Base-by-base conservation (phyloP, 345 rosid species). In the Populus deltoides region DNA sequence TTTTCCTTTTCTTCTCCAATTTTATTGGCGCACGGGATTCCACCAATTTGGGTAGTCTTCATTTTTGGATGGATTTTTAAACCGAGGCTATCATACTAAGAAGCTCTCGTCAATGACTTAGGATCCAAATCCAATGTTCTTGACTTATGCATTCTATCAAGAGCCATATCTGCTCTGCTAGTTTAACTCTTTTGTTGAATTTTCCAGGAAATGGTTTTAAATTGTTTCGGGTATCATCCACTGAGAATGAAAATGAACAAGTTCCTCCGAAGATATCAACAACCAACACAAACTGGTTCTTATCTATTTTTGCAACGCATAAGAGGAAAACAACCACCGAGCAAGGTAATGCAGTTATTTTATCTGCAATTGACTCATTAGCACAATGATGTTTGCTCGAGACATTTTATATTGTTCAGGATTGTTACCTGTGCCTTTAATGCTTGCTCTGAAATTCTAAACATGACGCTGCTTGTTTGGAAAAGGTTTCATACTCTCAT, bases 131-230 rank as follows among this genome's bases (percentile, higher is more conserved):
- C 35, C 25, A 51, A 24, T 11, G 6, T 36, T 73, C 53, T 25
- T 57, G 31, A 65, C 31, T 51, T 51, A n/a, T 53, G 25, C 17
- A 49, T 51, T 8, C 36, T 13, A 20, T 65, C 47, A 11, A 47
- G 71, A 65, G 35, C 36, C 55, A 7, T 75, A 29, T 63, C n/a
- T 63, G 24, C 10, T 47, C 33, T 69, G 22, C 49, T 57, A 25
- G 7, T 35, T 80, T 57, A 66, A 68, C 66, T 76, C 27, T 72
- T 29, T 68, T 76, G 67, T 31, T 68, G 16, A 61, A n/a, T 65
- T 62, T 72, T 69, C 79, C 88, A 91, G 97, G 87, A 72, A 68
- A 81, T 49, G 85, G 80, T 74, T 81, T 83, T 55, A 86, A 86
- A 80, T 72, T 83, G 73, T 57, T 80, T 74, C 43, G 47, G 72